Percentiles rank a stretch among this genome's conserved stretches.
Conservation (phyloP, 306 rosid genomes). For the Gynostemma pentaphyllum region DNA sequence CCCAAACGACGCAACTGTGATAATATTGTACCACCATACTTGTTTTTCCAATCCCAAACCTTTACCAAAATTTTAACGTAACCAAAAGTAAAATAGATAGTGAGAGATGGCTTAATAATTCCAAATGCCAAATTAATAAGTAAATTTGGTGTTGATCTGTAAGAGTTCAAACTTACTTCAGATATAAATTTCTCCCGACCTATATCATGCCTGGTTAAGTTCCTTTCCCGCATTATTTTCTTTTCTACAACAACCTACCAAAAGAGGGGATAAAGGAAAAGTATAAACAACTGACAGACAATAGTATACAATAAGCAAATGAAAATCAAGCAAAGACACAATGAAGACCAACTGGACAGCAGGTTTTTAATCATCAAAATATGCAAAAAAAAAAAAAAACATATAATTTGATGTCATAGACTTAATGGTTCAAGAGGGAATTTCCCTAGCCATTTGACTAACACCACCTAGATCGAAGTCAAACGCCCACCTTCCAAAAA, state of each 20-base stretch:
- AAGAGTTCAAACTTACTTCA: slow-evolving; percentile 46
- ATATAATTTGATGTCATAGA: too few species aligned
- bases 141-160: neutral
- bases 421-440: too few species aligned
- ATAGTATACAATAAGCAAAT: neutral
- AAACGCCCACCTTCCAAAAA: too few species aligned
- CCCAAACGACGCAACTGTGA: slow-evolving; percentile 80
- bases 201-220: slow-evolving; percentile 68
- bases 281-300: neutral
- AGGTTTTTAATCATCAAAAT: slow-evolving; percentile 5
- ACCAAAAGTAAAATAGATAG: slow-evolving; percentile 8
- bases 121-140: neutral
- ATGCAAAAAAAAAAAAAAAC: too few species aligned
- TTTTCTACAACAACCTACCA: slow-evolving; percentile 92
- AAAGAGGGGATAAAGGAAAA: neutral
- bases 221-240: slow-evolving; percentile 74
- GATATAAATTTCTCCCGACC: slow-evolving; percentile 69
- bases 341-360: neutral
- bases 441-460: too few species aligned
- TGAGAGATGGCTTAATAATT: neutral
- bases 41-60: slow-evolving; percentile 95
- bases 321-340: slow-evolving; percentile 1
- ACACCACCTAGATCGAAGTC: too few species aligned
- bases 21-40: slow-evolving; percentile 73
- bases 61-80: slow-evolving; percentile 22